These are phyloP conservation scores for Ceratocystis colombiana DNA, from an alignment of 2,329 filamentous ascomycete species.

Conservation along the genomic window DNA sequence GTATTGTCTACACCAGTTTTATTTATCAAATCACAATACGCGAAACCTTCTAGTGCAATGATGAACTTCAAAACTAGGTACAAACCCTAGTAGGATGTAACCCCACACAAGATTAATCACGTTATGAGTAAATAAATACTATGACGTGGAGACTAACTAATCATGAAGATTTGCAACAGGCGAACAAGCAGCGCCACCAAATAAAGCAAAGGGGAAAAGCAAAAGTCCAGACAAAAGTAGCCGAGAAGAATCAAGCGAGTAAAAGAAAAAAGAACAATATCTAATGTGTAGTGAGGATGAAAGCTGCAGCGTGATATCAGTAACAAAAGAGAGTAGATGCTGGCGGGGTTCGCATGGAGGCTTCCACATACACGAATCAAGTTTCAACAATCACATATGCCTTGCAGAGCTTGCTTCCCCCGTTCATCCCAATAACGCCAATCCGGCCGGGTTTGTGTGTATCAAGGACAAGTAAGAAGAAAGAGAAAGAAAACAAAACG, in stretches of 20 bases:
- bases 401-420: neutral
- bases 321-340: neutral
- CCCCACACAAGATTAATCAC: neutral
- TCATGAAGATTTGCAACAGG: slow-evolving; percentile 1
- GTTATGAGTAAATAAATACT: neutral
- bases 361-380: neutral
- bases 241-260: neutral
- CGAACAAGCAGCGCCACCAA: neutral
- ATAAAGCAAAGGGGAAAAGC: slow-evolving; percentile 3
- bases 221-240: neutral
- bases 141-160: neutral
- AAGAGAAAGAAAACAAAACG: slow-evolving; percentile 5
- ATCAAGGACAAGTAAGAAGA: slow-evolving; percentile 7
- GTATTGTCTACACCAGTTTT: neutral
- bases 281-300: slow-evolving; percentile 7
- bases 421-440: slow-evolving; percentile 6
- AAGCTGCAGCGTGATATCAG: neutral
- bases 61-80: neutral
- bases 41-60: neutral
- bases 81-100: neutral
- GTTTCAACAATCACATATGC: neutral
- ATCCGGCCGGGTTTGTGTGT: neutral
- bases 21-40: neutral
- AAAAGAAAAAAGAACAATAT: slow-evolving; percentile 12
- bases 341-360: neutral